Evolutionary conservation across 768 basidiomycete genomes (phyloP).

Genomic region (Podaxis sp.): DNA sequence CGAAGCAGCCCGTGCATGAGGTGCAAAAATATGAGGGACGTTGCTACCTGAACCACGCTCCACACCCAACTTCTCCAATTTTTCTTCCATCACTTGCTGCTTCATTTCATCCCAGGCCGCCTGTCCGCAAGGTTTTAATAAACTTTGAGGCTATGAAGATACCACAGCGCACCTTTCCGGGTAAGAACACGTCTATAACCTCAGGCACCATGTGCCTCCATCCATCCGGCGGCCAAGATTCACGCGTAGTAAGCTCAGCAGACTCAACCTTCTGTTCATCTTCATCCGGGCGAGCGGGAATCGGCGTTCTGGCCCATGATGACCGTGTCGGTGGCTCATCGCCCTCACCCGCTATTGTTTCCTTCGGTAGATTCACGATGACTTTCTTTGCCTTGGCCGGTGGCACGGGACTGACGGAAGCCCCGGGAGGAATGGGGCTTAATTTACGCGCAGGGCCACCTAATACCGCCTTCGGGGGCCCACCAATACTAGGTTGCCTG

Average conservation of each 20-base stretch:
- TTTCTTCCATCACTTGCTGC: constrained; percentile 74
- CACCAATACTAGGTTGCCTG: constrained; percentile 69
- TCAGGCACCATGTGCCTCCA: constrained; percentile 59
- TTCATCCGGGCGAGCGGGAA: constrained; percentile 31
- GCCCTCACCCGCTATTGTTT: constrained; percentile 48
- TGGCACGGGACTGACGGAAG: constrained; percentile 31
- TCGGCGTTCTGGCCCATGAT: constrained; percentile 63
- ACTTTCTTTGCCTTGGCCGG: constrained; percentile 63
- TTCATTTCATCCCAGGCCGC: constrained; percentile 73
- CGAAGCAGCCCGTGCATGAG: constrained; percentile 82
- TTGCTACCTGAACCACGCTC: constrained; percentile 61
- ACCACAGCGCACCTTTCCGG: constrained; percentile 59
- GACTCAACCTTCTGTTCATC: constrained; percentile 20
- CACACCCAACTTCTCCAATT: constrained; percentile 77
- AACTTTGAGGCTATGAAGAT: constrained; percentile 15
- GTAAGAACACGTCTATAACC: constrained; percentile 79
- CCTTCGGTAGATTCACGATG: constrained; percentile 71
- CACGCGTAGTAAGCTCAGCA: constrained; percentile 43
- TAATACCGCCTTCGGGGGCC: constrained; percentile 84
- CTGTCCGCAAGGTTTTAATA: constrained; percentile 34
- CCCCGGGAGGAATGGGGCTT: constrained; percentile 59
- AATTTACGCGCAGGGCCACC: constrained; percentile 80
- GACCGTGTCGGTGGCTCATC: constrained; percentile 42
- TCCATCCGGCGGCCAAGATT: constrained; percentile 64
- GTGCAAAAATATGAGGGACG: constrained; percentile 64